phyloP scores from a whole-genome alignment of 345 rosid genomes.

The Firmiana major region DNA sequence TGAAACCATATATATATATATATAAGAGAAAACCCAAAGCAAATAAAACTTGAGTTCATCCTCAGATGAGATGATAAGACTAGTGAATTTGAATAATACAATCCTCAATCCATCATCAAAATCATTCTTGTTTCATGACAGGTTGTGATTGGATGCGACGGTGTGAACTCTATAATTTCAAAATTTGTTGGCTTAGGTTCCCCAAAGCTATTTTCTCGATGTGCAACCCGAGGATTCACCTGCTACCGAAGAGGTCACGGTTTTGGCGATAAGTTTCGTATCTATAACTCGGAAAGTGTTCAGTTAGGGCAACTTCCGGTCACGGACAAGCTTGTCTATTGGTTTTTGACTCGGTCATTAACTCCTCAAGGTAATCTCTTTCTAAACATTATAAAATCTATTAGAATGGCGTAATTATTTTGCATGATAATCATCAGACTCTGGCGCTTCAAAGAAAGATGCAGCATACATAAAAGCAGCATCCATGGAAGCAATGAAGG shows the following conservation, averaged over 20 bases:
- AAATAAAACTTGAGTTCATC: no score
- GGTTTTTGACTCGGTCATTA: no score
- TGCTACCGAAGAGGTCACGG: constrained; percentile 42
- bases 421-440: no score
- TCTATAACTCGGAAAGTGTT: constrained; percentile 15
- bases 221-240: constrained; percentile 42
- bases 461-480: neutral
- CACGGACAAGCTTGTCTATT: constrained; percentile 28
- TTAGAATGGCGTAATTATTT: no score
- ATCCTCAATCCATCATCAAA: no score
- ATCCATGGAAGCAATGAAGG: neutral
- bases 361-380: constrained; percentile 7
- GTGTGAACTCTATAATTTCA: constrained; percentile 42
- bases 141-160: constrained; percentile 53
- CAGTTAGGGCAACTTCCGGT: constrained; percentile 37
- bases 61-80: no score
- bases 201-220: constrained; percentile 25
- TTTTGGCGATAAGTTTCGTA: constrained; percentile 25
- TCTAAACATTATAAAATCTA: no score
- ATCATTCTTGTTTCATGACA: constrained; percentile 23
- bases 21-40: no score
- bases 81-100: no score
- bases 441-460: neutral
- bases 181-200: constrained; percentile 35
- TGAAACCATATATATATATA: no score